Evolutionary conservation across 2,329 filamentous ascomycete species (phyloP).

Genomic region (Exophiala spinifera): DNA sequence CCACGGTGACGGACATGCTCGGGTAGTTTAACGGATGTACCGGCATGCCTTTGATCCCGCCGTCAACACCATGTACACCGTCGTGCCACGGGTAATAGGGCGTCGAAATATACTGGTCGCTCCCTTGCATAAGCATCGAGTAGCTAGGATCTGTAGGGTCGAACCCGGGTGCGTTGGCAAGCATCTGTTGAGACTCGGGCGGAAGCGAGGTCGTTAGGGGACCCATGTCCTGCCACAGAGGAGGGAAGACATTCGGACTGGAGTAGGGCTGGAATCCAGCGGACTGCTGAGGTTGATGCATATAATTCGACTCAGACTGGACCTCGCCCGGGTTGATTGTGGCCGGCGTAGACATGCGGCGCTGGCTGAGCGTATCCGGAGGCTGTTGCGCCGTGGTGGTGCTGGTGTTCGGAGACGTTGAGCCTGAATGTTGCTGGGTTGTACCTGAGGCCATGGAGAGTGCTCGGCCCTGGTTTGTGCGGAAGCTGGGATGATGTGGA

Average conservation of each 20-base stretch:
- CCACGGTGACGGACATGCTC: slow-evolving; percentile 42
- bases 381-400: slow-evolving; percentile 39
- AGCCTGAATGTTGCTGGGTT: slow-evolving; percentile 1
- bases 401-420: slow-evolving; percentile 38
- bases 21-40: slow-evolving; percentile 31
- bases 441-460: slow-evolving; percentile 21
- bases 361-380: slow-evolving; percentile 27
- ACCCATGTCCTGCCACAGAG: slow-evolving; percentile 32
- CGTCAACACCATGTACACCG: slow-evolving; percentile 25
- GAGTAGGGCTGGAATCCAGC: slow-evolving; percentile 9
- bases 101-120: slow-evolving; percentile 39
- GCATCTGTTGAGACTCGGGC: slow-evolving; percentile 52
- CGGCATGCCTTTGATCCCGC: slow-evolving; percentile 28
- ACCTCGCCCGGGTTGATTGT: slow-evolving; percentile 20
- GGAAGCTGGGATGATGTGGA: slow-evolving; percentile 30
- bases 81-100: slow-evolving; percentile 46
- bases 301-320: slow-evolving; percentile 23
- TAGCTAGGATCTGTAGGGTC: slow-evolving; percentile 46
- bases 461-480: slow-evolving; percentile 21
- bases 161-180: slow-evolving; percentile 42
- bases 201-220: slow-evolving; percentile 52
- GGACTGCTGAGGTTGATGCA: slow-evolving; percentile 30
- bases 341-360: slow-evolving; percentile 46
- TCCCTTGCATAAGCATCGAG: slow-evolving; percentile 47
- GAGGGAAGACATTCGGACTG: slow-evolving; percentile 22